Conservation (phyloP, 169 alveolate species). For the Neospora caninum region DNA sequence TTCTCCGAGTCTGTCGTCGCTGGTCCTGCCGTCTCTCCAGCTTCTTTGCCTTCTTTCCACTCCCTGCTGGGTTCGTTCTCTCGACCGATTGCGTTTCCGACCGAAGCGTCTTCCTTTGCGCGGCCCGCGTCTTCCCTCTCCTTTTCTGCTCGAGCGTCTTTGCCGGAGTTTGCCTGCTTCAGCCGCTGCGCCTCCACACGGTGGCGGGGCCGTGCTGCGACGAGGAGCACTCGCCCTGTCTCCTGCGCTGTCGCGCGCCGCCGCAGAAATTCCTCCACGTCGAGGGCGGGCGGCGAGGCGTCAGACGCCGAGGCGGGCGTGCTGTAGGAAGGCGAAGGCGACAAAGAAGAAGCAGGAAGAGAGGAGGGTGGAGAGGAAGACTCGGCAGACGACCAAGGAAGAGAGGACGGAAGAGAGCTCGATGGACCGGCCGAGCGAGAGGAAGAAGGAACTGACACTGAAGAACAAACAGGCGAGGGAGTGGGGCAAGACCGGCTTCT, state of each 20-base stretch:
- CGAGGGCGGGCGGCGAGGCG: neutral
- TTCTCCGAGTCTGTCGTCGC: neutral
- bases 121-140: neutral
- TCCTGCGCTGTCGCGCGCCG: neutral
- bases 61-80: too few relatives aligned
- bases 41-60: too few relatives aligned
- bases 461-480: neutral
- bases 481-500: neutral
- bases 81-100: too few relatives aligned
- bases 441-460: neutral
- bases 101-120: too few relatives aligned
- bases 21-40: too few relatives aligned
- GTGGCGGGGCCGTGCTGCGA: neutral
- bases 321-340: neutral
- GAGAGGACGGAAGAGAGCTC: neutral
- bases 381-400: neutral
- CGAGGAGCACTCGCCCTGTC: neutral
- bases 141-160: too few relatives aligned
- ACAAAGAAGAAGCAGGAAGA: neutral
- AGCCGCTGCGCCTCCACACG: neutral
- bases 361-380: neutral
- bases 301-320: neutral
- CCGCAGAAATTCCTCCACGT: neutral
- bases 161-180: neutral
- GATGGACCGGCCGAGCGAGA: neutral